Percentiles rank a stretch among this genome's conserved stretches.
phyloP scores from a whole-genome alignment of 768 basidiomycete genomes.

The Boletales sp. region DNA sequence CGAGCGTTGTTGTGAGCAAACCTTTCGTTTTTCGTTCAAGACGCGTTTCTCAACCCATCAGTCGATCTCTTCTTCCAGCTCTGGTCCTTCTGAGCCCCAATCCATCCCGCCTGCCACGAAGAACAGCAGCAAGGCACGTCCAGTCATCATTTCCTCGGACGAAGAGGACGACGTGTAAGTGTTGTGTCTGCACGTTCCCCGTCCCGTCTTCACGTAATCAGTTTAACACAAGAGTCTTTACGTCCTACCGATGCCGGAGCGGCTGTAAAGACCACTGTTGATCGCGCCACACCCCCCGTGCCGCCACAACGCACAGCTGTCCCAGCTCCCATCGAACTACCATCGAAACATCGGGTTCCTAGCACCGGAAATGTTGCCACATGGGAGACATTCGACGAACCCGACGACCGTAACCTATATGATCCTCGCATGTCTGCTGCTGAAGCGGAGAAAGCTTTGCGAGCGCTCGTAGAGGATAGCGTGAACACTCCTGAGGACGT shows the following conservation, averaged over 20 bases:
- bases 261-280: slow-evolving; percentile 17
- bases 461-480: slow-evolving; percentile 69
- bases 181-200: neutral
- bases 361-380: slow-evolving; percentile 11
- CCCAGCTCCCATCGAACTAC: slow-evolving; percentile 32
- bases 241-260: neutral
- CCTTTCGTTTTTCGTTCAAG: neutral
- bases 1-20: slow-evolving; percentile 23
- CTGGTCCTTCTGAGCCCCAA: slow-evolving; percentile 16
- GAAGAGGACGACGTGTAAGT: slow-evolving; percentile 22
- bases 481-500: slow-evolving; percentile 50
- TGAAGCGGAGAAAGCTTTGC: slow-evolving; percentile 76
- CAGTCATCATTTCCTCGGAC: slow-evolving; percentile 30
- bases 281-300: slow-evolving; percentile 16
- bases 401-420: slow-evolving; percentile 21
- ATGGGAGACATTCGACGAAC: slow-evolving; percentile 31
- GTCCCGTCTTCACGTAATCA: slow-evolving; percentile 6
- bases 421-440: slow-evolving; percentile 37
- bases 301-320: slow-evolving; percentile 22
- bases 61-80: slow-evolving; percentile 25
- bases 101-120: slow-evolving; percentile 12
- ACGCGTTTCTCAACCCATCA: slow-evolving; percentile 1
- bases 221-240: slow-evolving; percentile 1
- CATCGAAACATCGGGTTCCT: slow-evolving; percentile 14
- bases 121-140: slow-evolving; percentile 6